Evolutionary conservation across 768 basidiomycete species (phyloP).

Genomic region (Amylocystis lapponica): DNA sequence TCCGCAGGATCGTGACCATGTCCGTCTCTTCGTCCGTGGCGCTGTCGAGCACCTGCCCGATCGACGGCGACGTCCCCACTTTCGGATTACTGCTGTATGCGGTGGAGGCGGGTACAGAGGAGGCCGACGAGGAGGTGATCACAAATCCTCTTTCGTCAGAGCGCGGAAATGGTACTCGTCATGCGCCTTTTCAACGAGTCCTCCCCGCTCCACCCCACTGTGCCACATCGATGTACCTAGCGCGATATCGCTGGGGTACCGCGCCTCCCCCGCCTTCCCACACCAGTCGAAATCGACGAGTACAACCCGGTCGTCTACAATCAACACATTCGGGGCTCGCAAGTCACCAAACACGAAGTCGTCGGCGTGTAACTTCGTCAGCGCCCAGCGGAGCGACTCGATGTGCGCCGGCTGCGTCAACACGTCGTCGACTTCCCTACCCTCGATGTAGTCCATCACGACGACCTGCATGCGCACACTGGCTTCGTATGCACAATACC

Average conservation of each 20-base stretch:
- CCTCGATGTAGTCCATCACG: constrained; percentile 11
- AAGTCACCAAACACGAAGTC: constrained; percentile 28
- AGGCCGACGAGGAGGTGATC: constrained; percentile 15
- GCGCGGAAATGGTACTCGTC: too few relatives aligned
- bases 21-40: constrained; percentile 11
- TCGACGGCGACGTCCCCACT: constrained; percentile 47
- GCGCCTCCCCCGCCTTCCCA: constrained; percentile 2
- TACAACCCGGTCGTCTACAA: background rate
- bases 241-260: constrained; percentile 1
- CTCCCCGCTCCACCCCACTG: constrained; percentile 1
- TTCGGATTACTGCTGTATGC: constrained; percentile 44
- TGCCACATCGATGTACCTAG: background rate
- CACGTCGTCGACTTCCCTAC: background rate
- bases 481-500: background rate
- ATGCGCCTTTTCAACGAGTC: background rate
- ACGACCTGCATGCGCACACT: constrained; percentile 8
- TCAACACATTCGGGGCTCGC: constrained; percentile 22
- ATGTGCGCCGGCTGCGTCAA: background rate
- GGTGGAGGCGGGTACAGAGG: constrained; percentile 12
- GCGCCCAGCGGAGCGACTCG: constrained; percentile 6
- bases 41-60: constrained; percentile 45
- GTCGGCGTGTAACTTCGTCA: constrained; percentile 9
- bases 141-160: too few relatives aligned
- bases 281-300: constrained; percentile 6
- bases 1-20: constrained; percentile 30